Percentiles rank a stretch among this genome's conserved stretches.
Conservation (phyloP, 139 green algal genomes). For the Microglena sp. region DNA sequence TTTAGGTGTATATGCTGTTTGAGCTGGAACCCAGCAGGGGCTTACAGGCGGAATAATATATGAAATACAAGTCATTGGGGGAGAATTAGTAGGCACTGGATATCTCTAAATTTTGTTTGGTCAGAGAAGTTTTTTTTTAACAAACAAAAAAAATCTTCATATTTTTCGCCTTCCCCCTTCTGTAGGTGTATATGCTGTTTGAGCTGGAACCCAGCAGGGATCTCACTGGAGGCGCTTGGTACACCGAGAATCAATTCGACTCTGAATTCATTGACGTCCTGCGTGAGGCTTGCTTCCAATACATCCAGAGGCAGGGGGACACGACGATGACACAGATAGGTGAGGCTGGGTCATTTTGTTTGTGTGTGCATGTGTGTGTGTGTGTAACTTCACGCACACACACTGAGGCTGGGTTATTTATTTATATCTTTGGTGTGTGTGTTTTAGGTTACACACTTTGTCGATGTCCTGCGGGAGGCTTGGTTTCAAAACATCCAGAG, state of each 20-base stretch:
- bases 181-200: constrained; percentile 79
- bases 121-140: too few relatives aligned
- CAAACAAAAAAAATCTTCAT: too few relatives aligned
- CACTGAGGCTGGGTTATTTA: too few relatives aligned
- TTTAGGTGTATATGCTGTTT: constrained; percentile 79
- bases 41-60: too few relatives aligned
- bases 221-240: constrained; percentile 93
- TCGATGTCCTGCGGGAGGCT: constrained; percentile 53
- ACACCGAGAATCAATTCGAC: constrained; percentile 85
- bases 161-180: too few relatives aligned
- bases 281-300: constrained; percentile 45
- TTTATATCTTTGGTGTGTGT: too few relatives aligned
- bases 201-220: constrained; percentile 83
- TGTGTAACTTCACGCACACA: too few relatives aligned
- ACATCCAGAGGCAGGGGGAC: constrained; percentile 40
- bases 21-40: constrained; percentile 79
- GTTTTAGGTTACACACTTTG: too few relatives aligned
- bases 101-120: too few relatives aligned
- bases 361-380: not conserved
- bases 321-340: constrained; percentile 47
- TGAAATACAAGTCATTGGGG: too few relatives aligned
- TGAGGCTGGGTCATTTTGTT: constrained; percentile 42
- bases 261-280: constrained; percentile 74
- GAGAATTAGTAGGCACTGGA: too few relatives aligned
- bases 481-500: constrained; percentile 46